Evolutionary conservation across 371 early-diverging fungal genomes (phyloP).

Genomic region (Zancudomyces culisetae): DNA sequence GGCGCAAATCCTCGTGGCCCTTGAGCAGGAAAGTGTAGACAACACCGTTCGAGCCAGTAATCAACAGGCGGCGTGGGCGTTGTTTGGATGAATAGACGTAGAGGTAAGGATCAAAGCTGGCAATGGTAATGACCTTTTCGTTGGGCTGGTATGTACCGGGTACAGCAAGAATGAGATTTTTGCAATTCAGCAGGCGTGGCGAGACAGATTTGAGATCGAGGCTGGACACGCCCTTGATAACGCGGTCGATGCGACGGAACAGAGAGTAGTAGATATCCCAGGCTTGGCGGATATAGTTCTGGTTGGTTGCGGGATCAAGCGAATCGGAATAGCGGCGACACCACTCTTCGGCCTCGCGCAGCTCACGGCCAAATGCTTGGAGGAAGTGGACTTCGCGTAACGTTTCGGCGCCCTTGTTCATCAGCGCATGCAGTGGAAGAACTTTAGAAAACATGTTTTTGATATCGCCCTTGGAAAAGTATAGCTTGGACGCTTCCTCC

Average conservation of each 20-base stretch:
- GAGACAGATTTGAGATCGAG: slow-evolving; percentile 82
- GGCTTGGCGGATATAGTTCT: slow-evolving; percentile 52
- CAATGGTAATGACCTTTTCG: slow-evolving; percentile 70
- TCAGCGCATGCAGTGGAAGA: slow-evolving; percentile 74
- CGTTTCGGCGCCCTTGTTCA: slow-evolving; percentile 84
- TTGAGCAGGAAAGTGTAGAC: slow-evolving; percentile 86
- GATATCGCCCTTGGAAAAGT: slow-evolving; percentile 69
- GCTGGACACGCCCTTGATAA: slow-evolving; percentile 62
- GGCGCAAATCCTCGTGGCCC: slow-evolving; percentile 96
- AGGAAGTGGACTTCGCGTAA: slow-evolving; percentile 84
- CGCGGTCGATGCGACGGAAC: slow-evolving; percentile 63
- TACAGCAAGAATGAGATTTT: slow-evolving; percentile 74
- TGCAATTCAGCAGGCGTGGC: slow-evolving; percentile 67
- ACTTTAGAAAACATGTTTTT: slow-evolving; percentile 84
- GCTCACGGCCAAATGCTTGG: slow-evolving; percentile 80
- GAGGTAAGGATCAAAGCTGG: slow-evolving; percentile 60
- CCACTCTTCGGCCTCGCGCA: slow-evolving; percentile 84
- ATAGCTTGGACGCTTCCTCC: slow-evolving; percentile 75
- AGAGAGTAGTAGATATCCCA: slow-evolving; percentile 92
- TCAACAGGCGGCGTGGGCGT: slow-evolving; percentile 68
- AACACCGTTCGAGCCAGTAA: slow-evolving; percentile 75
- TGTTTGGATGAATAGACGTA: slow-evolving; percentile 86
- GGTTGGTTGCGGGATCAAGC: slow-evolving; percentile 24
- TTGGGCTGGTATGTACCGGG: slow-evolving; percentile 89
- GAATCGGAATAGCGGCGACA: slow-evolving; percentile 62